A percentile compares a stretch with the other conserved stretches of the same genome.
Evolutionary conservation across 306 rosid species (phyloP).

Genomic region (Citrullus amarus): DNA sequence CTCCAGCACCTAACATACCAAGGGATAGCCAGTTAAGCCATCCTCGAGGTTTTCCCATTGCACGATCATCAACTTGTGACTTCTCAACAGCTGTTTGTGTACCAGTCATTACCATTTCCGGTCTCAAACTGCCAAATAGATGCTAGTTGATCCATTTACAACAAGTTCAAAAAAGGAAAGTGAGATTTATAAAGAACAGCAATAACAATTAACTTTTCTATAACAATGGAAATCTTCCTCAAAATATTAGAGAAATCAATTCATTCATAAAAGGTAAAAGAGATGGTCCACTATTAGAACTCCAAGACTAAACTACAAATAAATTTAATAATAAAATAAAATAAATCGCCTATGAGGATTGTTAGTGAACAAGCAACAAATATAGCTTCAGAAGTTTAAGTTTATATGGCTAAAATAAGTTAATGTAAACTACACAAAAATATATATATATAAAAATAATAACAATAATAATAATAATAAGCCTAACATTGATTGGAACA

Average conservation of each 20-base stretch:
- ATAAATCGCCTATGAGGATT: neutral
- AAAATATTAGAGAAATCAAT: neutral
- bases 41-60: constrained; percentile 54
- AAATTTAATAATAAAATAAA: neutral
- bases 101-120: constrained; percentile 19
- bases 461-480: no score
- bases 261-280: neutral
- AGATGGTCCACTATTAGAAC: neutral
- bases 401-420: neutral
- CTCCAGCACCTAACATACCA: constrained; percentile 99
- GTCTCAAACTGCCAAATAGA: constrained; percentile 31
- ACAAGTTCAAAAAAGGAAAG: neutral
- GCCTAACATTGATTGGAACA: neutral
- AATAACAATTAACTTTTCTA: neutral
- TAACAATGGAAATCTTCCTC: neutral
- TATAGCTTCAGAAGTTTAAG: neutral
- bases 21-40: constrained; percentile 96
- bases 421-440: neutral
- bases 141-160: constrained; percentile 18
- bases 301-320: neutral
- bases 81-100: constrained; percentile 32
- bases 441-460: no score
- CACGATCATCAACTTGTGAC: constrained; percentile 42
- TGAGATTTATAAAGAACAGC: neutral
- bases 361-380: neutral